phyloP scores from a whole-genome alignment of 1,139 yeast species.

The Suhomyces wounanorum region DNA sequence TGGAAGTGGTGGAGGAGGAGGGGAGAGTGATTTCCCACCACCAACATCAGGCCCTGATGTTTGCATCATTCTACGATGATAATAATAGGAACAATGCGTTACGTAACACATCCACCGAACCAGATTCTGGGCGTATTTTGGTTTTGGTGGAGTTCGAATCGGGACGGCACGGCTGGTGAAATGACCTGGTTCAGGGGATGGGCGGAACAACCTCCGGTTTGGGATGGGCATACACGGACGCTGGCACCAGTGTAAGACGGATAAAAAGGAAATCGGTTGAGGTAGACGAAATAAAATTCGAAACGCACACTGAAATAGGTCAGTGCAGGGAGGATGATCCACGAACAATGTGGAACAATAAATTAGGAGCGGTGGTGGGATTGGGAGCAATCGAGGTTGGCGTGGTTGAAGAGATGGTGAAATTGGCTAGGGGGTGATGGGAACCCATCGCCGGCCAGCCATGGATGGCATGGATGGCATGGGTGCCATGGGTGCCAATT shows the following conservation, averaged over 20 bases:
- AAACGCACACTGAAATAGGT: background rate
- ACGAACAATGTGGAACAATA: background rate
- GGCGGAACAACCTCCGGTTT: background rate
- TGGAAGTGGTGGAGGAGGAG: background rate
- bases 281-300: background rate
- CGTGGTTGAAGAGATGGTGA: background rate
- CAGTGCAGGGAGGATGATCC: background rate
- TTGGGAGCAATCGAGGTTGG: background rate
- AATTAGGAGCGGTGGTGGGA: background rate
- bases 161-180: slow-evolving; percentile 4
- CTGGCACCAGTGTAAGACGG: background rate
- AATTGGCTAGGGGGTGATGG: background rate
- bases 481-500: too few species aligned
- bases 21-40: too few species aligned
- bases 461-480: too few species aligned
- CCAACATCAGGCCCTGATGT: background rate
- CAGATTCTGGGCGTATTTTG: slow-evolving; percentile 6
- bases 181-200: background rate
- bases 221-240: background rate
- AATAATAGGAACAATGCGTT: slow-evolving; percentile 1
- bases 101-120: background rate
- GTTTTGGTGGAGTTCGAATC: background rate
- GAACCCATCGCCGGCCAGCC: background rate
- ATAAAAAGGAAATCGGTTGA: background rate
- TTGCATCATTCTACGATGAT: background rate